Base-by-base conservation (phyloP, 2,329 filamentous ascomycete species). In the Fusarium nematophilum region DNA sequence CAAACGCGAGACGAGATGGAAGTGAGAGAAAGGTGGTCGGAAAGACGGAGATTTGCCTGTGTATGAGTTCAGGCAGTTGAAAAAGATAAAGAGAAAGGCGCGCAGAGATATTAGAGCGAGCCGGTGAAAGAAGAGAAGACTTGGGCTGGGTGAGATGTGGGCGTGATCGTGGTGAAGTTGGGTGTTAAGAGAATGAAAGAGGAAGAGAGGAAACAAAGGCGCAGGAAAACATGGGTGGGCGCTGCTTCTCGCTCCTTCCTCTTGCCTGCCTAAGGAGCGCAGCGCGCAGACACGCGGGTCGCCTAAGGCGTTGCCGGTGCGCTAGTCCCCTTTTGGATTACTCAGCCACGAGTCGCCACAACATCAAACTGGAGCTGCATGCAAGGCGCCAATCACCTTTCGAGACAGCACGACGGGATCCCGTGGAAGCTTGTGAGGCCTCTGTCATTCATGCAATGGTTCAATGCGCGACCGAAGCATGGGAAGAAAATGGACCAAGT, bases 171-270 rank as follows among this genome's bases (percentile, higher is more conserved):
- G 59, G 51, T 54, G 21, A 52, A 53, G 53, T 62, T 66, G 53
- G 45, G 38, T 51, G 55, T 59, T 63, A 64, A 62, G 21, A 54
- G 52, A 48, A 45, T 26, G 44, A 46, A 61, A 42, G 43, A 57
- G 52, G 46, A 53, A 48, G 45, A 37, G 50, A 46, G 31, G 55
- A 43, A 42, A 61, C 50, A 60, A 42, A 53, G 33, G 49, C 48
- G 50, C 10, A 43, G 63, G 62, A 37, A 70, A 70, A 67, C 57
- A 69, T 48, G 63, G 65, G 67, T 65, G 65, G 65, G 62, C 58
- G 58, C 50, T 58, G 59, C 57, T 49, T 57, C 55, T 55, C 42
- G 55, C 57, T 59, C 57, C 37, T 64, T 62, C 52, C 55, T 30
- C 21, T 49, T 52, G 44, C 51, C 52, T 63, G 61, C 53, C 60